Conservation (phyloP, 768 basidiomycete species). For the Leccinellum luteum region DNA sequence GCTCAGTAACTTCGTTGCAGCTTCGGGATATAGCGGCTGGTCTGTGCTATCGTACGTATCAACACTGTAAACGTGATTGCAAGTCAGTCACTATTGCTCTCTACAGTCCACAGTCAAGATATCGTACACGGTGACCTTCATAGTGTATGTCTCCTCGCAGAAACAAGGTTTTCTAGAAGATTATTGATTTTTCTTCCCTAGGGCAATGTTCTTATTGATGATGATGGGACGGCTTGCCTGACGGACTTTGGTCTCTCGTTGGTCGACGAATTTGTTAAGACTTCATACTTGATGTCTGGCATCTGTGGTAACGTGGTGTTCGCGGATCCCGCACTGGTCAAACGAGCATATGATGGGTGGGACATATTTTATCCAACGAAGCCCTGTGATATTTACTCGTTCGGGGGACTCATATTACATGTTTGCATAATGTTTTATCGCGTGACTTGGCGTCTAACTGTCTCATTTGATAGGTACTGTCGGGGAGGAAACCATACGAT, state of each 20-base stretch:
- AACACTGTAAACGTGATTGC: neutral
- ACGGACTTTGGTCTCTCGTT: slow-evolving; percentile 47
- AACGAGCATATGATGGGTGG: neutral
- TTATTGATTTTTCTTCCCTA: neutral
- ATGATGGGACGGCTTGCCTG: slow-evolving; percentile 39
- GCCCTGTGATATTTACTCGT: slow-evolving; percentile 28
- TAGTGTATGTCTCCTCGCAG: slow-evolving; percentile 21
- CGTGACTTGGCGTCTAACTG: slow-evolving; percentile 3
- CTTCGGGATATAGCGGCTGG: slow-evolving; percentile 24
- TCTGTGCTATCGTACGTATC: slow-evolving; percentile 23
- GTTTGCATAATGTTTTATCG: slow-evolving; percentile 10
- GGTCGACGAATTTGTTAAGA: slow-evolving; percentile 22
- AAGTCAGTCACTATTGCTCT: neutral
- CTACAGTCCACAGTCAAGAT: slow-evolving; percentile 22
- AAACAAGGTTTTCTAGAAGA: neutral
- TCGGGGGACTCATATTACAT: slow-evolving; percentile 36
- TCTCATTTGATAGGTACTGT: slow-evolving; percentile 11
- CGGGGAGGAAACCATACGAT: slow-evolving; percentile 18
- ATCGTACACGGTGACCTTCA: slow-evolving; percentile 38
- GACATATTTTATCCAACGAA: slow-evolving; percentile 14
- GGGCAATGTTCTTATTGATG: slow-evolving; percentile 45
- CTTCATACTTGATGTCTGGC: slow-evolving; percentile 33
- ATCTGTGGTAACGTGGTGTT: slow-evolving; percentile 42
- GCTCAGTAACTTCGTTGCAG: slow-evolving; percentile 4
- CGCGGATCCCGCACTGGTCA: slow-evolving; percentile 38